Conservation (phyloP, 192 early-diverging fungal species). For the Diversispora epigaea region DNA sequence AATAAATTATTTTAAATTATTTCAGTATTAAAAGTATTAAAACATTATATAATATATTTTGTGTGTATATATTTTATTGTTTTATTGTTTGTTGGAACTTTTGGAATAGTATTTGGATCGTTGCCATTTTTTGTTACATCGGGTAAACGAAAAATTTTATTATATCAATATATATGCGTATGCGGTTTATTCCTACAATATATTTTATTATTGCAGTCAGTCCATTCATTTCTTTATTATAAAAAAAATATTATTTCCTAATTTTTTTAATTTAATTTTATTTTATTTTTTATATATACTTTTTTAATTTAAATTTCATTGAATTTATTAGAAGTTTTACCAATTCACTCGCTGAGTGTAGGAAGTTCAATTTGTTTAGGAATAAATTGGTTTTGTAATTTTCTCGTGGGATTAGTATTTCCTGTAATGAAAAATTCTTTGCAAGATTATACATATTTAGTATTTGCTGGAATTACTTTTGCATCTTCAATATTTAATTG, state of each 20-base stretch:
- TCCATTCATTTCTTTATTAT: too few relatives aligned
- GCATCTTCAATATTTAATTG: too few relatives aligned
- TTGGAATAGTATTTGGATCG: conserved; percentile 77
- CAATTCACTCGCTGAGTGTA: conserved; percentile 70
- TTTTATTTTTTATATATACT: too few relatives aligned
- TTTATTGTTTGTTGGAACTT: conserved; percentile 74
- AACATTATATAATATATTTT: not conserved
- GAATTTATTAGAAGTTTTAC: conserved; percentile 73
- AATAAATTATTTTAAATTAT: not conserved
- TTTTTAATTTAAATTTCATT: conserved; percentile 53
- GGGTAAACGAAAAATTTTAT: not conserved
- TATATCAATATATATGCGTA: too few relatives aligned
- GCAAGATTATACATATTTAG: not conserved
- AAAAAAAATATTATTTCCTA: too few relatives aligned
- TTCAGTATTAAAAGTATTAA: not conserved
- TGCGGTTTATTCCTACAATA: too few relatives aligned
- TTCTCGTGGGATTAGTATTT: conserved; percentile 48
- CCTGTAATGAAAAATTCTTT: conserved; percentile 35
- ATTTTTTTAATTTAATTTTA: too few relatives aligned
- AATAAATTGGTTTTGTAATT: conserved; percentile 67
- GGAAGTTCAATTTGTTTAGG: conserved; percentile 70
- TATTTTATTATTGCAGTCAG: too few relatives aligned
- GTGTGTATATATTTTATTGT: conserved; percentile 44
- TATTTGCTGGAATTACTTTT: not conserved
- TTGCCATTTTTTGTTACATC: conserved; percentile 52